A percentile compares a stretch with the other conserved stretches of the same genome.
Conservation (phyloP, 345 rosid species). For the Passiflora organensis region DNA sequence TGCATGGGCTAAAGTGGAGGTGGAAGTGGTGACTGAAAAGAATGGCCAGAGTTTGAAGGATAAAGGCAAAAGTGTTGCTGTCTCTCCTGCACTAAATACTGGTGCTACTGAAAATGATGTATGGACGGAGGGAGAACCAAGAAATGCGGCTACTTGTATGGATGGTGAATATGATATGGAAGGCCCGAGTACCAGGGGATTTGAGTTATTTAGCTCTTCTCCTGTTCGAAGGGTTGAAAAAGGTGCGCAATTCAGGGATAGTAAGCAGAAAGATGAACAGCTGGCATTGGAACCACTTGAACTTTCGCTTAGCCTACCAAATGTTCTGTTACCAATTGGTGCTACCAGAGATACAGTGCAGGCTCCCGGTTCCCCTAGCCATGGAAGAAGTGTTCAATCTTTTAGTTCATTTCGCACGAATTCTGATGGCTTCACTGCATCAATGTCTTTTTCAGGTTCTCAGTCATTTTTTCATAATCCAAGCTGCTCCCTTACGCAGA, state of each 20-base stretch:
- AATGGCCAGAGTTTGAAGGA: conserved; percentile 38
- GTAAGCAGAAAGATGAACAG: conserved; percentile 57
- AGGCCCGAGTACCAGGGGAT: conserved; percentile 80
- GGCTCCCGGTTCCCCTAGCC: conserved; percentile 68
- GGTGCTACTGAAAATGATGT: conserved; percentile 36
- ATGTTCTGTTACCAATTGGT: conserved; percentile 73
- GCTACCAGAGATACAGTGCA: conserved; percentile 39
- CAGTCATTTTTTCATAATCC: conserved; percentile 91
- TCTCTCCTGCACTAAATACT: conserved; percentile 23
- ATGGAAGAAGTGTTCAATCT: conserved; percentile 73
- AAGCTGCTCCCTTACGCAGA: conserved; percentile 92
- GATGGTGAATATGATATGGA: conserved; percentile 48
- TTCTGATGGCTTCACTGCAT: conserved; percentile 85
- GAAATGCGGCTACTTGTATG: conserved; percentile 23
- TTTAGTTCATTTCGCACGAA: conserved; percentile 60
- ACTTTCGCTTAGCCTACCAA: conserved; percentile 92
- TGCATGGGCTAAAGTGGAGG: conserved; percentile 20
- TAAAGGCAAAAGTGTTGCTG: conserved; percentile 62
- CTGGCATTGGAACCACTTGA: conserved; percentile 69
- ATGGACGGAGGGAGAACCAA: conserved; percentile 38
- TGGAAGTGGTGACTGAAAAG: conserved; percentile 25
- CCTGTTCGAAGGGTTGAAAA: conserved; percentile 57
- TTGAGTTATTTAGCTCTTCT: conserved; percentile 75
- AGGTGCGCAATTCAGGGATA: conserved; percentile 36
- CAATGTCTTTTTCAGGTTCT: conserved; percentile 92